phyloP scores from a whole-genome alignment of 805 yeast genomes.

The Suhomyces faveliae region DNA sequence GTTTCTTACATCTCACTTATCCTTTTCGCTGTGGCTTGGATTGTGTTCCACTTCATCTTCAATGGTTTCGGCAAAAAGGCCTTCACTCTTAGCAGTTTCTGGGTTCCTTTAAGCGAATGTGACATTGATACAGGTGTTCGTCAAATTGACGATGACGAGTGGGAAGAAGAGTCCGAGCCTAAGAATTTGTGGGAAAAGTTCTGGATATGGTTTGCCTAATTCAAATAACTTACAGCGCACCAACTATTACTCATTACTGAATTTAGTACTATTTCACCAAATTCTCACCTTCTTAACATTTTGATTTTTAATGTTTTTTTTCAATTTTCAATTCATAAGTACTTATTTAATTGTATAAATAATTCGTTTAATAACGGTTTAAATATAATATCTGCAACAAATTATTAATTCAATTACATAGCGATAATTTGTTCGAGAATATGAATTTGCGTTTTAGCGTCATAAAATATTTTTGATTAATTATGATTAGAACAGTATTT shows the following conservation, averaged over 20 bases:
- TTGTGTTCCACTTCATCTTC: conserved; percentile 52
- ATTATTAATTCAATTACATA: too few species aligned
- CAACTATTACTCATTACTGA: too few species aligned
- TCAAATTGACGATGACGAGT: conserved; percentile 56
- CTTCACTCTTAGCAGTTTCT: conserved; percentile 36
- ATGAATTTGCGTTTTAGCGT: too few species aligned
- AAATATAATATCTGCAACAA: too few species aligned
- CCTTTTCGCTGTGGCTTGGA: conserved; percentile 55
- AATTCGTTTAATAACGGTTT: neutral
- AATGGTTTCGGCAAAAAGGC: conserved; percentile 35
- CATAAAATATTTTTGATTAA: too few species aligned
- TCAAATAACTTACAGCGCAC: too few species aligned
- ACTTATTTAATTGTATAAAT: neutral
- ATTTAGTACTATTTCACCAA: too few species aligned
- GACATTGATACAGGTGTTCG: conserved; percentile 71
- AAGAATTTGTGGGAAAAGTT: conserved; percentile 54
- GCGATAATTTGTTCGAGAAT: too few species aligned
- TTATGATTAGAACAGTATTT: too few species aligned
- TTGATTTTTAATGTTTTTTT: neutral
- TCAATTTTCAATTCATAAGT: neutral
- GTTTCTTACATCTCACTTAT: conserved; percentile 71
- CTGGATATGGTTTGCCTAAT: conserved; percentile 35
- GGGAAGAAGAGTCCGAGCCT: conserved; percentile 54
- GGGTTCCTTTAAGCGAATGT: conserved; percentile 53
- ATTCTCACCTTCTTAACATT: neutral